These are phyloP conservation scores for Lactarius sp. DNA, from an alignment of 768 basidiomycete species.

Conservation along the genomic window DNA sequence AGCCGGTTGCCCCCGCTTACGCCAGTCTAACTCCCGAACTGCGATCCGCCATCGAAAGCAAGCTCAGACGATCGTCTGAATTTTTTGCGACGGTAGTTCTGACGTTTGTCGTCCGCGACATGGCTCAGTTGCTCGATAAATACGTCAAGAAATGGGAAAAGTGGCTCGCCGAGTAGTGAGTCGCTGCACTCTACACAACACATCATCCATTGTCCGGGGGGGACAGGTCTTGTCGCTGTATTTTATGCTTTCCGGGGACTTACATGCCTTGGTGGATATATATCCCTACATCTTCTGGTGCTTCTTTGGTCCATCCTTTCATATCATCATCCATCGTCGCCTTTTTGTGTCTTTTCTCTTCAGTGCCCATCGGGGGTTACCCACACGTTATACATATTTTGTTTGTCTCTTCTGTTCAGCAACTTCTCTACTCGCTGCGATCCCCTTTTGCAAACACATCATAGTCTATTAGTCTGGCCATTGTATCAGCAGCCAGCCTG, in stretches of 20 bases:
- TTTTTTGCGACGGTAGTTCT: constrained; percentile 88
- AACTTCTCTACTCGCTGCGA: constrained; percentile 14
- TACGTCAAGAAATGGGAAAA: constrained; percentile 93
- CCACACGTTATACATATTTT: constrained; percentile 19
- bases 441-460: constrained; percentile 20
- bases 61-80: constrained; percentile 78
- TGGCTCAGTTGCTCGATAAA: constrained; percentile 84
- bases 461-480: constrained; percentile 19
- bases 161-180: constrained; percentile 71
- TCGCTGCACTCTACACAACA: constrained; percentile 3
- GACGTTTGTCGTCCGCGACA: constrained; percentile 84
- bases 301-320: constrained; percentile 32
- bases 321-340: constrained; percentile 16
- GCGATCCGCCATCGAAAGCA: constrained; percentile 60
- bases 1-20: constrained; percentile 69
- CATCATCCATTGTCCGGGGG: constrained; percentile 1
- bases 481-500: constrained; percentile 19
- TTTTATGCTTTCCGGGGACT: constrained; percentile 33
- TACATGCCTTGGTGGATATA: constrained; percentile 30
- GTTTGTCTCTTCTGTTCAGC: constrained; percentile 11
- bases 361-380: neutral
- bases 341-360: constrained; percentile 4
- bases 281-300: constrained; percentile 25
- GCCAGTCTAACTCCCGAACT: constrained; percentile 61
- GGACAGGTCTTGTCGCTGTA: constrained; percentile 25